A percentile compares a stretch with the other conserved stretches of the same genome.
phyloP scores from a whole-genome alignment of 78 protist genomes.

The Dictyostelium purpureum region DNA sequence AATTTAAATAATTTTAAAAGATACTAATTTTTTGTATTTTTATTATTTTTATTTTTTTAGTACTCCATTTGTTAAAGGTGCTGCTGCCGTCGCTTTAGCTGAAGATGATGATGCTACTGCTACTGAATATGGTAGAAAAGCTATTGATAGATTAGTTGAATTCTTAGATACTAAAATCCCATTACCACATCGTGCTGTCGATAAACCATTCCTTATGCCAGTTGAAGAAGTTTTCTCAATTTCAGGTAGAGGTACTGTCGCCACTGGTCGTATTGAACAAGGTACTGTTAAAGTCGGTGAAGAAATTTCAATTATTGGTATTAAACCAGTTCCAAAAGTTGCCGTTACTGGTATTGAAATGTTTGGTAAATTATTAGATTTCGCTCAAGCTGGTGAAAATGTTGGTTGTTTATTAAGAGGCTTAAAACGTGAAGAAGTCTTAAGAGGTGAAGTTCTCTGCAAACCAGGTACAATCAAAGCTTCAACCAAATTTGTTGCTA shows the following conservation, averaged over 20 bases:
- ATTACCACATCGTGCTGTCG: constrained; percentile 84
- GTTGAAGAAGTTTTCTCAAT: constrained; percentile 94
- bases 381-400: constrained; percentile 97
- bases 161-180: constrained; percentile 88
- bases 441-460: constrained; percentile 77
- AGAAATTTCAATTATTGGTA: constrained; percentile 93
- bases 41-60: too few species aligned
- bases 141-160: constrained; percentile 89
- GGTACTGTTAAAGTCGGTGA: constrained; percentile 92
- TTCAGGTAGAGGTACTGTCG: constrained; percentile 98
- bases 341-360: constrained; percentile 94
- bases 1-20: too few species aligned
- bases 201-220: constrained; percentile 97
- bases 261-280: constrained; percentile 95
- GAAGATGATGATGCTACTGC: constrained; percentile 41
- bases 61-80: constrained; percentile 78
- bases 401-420: constrained; percentile 93
- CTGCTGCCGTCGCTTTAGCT: constrained; percentile 70
- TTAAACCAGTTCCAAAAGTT: constrained; percentile 72
- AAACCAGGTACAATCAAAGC: constrained; percentile 90
- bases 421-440: constrained; percentile 92
- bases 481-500: constrained; percentile 88
- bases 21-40: too few species aligned
- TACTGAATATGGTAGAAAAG: constrained; percentile 74
- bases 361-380: constrained; percentile 93